Conservation (phyloP, 306 rosid species). For the Abrus precatorius region DNA sequence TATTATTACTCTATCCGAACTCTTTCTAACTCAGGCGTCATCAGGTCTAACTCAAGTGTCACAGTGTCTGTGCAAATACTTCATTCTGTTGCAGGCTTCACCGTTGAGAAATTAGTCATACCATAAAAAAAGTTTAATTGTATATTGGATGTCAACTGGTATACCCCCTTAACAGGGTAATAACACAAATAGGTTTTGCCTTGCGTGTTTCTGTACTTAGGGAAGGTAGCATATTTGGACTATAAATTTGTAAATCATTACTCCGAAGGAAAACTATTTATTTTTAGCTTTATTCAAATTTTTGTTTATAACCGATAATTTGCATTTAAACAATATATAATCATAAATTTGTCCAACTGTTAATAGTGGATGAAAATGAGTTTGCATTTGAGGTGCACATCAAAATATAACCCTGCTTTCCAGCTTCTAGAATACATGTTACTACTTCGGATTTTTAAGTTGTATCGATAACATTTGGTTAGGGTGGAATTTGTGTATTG, state of each 20-base stretch:
- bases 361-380: background rate
- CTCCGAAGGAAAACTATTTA: background rate
- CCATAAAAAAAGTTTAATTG: too few species aligned
- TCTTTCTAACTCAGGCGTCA: too few species aligned
- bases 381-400: conserved; percentile 3
- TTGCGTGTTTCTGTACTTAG: background rate
- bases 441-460: background rate
- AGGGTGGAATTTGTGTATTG: background rate
- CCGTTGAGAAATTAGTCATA: too few species aligned
- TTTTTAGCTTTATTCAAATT: background rate
- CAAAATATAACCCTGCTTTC: background rate
- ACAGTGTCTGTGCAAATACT: too few species aligned
- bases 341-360: background rate
- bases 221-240: background rate
- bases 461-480: background rate
- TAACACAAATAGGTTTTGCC: background rate
- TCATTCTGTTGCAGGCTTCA: too few species aligned
- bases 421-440: conserved; percentile 9
- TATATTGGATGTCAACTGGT: background rate
- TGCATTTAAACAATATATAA: background rate
- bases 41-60: too few species aligned
- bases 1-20: too few species aligned
- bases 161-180: background rate
- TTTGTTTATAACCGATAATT: background rate
- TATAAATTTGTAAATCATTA: background rate